Evolutionary conservation across 2,329 filamentous ascomycete genomes (phyloP).

Genomic region (Scedosporium boydii): DNA sequence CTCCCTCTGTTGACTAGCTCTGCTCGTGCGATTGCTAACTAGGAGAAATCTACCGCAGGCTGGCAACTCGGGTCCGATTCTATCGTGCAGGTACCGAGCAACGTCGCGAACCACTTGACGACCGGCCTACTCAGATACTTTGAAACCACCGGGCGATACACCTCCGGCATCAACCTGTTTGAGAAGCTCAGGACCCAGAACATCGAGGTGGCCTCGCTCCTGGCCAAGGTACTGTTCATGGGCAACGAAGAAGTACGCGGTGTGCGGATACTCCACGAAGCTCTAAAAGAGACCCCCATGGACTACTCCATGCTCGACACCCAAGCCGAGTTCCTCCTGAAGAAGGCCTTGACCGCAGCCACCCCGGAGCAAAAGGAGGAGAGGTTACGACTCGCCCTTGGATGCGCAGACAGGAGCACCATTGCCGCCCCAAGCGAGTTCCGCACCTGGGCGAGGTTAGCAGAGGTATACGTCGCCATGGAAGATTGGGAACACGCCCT

Average conservation of each 20-base stretch:
- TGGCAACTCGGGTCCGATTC: conserved; percentile 96
- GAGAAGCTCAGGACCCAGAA: conserved; percentile 89
- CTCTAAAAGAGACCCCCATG: conserved; percentile 87
- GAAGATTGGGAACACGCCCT: conserved; percentile 97
- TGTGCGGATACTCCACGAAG: conserved; percentile 77
- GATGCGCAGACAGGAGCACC: conserved; percentile 89
- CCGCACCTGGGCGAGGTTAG: conserved; percentile 87
- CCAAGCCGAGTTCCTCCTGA: conserved; percentile 83
- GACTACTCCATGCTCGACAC: conserved; percentile 94
- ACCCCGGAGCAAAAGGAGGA: conserved; percentile 48
- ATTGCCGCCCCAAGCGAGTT: conserved; percentile 96
- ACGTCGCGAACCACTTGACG: conserved; percentile 91
- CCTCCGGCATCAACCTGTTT: conserved; percentile 94
- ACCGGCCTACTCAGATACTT: conserved; percentile 93
- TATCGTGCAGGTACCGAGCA: conserved; percentile 93
- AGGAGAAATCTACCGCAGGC: conserved; percentile 36
- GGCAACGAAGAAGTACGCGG: conserved; percentile 97
- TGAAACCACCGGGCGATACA: conserved; percentile 84
- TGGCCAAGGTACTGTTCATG: conserved; percentile 86
- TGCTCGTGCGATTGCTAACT: neutral
- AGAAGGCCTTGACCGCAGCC: conserved; percentile 58
- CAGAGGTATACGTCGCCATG: conserved; percentile 85
- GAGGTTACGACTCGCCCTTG: conserved; percentile 75
- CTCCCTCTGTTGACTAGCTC: neutral
- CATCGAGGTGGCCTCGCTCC: conserved; percentile 83